Evolutionary conservation across 1,284 basidiomycete species (phyloP).

Genomic region (Boletus smithii): DNA sequence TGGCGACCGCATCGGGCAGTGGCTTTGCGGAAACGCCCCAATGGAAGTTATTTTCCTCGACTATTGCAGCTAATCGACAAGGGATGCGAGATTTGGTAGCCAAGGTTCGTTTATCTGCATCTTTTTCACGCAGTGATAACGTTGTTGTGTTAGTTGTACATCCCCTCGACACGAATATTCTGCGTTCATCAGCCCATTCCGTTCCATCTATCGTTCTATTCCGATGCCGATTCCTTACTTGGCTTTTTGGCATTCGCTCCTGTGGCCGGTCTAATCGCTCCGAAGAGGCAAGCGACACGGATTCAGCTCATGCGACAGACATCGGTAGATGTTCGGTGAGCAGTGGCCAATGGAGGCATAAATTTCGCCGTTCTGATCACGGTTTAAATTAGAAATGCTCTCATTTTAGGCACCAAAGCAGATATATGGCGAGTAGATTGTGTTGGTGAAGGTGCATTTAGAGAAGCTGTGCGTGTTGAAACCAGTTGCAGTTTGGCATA

Average conservation of each 20-base stretch:
- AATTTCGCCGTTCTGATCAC: conserved; percentile 5
- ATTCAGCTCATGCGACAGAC: conserved; percentile 65
- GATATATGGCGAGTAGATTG: conserved; percentile 67
- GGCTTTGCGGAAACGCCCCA: conserved; percentile 43
- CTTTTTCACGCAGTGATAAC: background rate
- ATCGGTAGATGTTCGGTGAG: conserved; percentile 62
- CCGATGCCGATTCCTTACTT: conserved; percentile 52
- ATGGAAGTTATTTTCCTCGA: conserved; percentile 51
- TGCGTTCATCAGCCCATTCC: conserved; percentile 57
- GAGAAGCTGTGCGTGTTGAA: conserved; percentile 46
- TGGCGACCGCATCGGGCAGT: conserved; percentile 23
- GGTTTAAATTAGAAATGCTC: conserved; percentile 34
- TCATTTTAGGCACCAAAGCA: conserved; percentile 49
- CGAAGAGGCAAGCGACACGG: conserved; percentile 46
- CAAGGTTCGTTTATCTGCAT: conserved; percentile 33
- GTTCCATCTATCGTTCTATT: conserved; percentile 59
- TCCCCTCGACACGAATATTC: conserved; percentile 57
- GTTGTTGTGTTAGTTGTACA: conserved; percentile 40
- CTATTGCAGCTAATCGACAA: conserved; percentile 37
- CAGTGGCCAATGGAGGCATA: conserved; percentile 3
- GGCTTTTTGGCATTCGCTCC: conserved; percentile 59
- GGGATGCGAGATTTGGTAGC: conserved; percentile 43
- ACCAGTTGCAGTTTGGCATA: background rate
- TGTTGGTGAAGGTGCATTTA: conserved; percentile 62
- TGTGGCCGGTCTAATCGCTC: conserved; percentile 34